A percentile compares a stretch with the other conserved stretches of the same genome.
Conservation (phyloP, 345 rosid species). For the Hirschfeldia incana region DNA sequence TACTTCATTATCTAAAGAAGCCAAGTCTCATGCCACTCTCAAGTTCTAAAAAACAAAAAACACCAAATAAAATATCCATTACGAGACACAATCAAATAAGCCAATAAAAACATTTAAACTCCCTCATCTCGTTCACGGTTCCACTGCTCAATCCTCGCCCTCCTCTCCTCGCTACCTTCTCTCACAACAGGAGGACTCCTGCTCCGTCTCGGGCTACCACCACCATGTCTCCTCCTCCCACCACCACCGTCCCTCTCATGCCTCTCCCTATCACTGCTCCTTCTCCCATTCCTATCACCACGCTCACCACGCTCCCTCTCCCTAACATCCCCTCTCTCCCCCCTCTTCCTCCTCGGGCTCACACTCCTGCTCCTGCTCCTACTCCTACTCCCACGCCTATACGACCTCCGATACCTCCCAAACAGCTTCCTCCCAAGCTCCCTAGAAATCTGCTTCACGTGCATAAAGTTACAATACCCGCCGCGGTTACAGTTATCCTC, state of each 20-base stretch:
- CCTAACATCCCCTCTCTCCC: slow-evolving; percentile 44
- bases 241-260: slow-evolving; percentile 44
- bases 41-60: slow-evolving; percentile 17
- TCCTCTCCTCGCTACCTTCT: slow-evolving; percentile 86
- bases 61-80: slow-evolving; percentile 24
- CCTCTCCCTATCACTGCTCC: slow-evolving; percentile 50
- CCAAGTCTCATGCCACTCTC: slow-evolving; percentile 17
- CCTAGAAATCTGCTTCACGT: slow-evolving; percentile 76
- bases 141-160: slow-evolving; percentile 92
- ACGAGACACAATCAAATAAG: slow-evolving; percentile 1
- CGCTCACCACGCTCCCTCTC: slow-evolving; percentile 33
- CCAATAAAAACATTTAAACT: slow-evolving; percentile 5
- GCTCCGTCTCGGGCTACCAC: slow-evolving; percentile 60
- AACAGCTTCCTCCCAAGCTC: slow-evolving; percentile 75
- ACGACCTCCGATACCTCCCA: slow-evolving; percentile 59
- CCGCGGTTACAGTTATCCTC: too few relatives aligned
- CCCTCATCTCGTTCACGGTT: slow-evolving; percentile 66
- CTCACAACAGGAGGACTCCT: slow-evolving; percentile 72
- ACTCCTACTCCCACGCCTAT: slow-evolving; percentile 65
- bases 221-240: slow-evolving; percentile 45
- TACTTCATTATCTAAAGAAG: slow-evolving; percentile 17
- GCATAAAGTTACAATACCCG: slow-evolving; percentile 95
- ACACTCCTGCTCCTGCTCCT: slow-evolving; percentile 53
- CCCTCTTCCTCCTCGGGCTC: slow-evolving; percentile 48
- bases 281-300: slow-evolving; percentile 37